These are phyloP conservation scores for Aspergillus biplanus DNA, from an alignment of 495 filamentous ascomycete species.

Conservation along the genomic window DNA sequence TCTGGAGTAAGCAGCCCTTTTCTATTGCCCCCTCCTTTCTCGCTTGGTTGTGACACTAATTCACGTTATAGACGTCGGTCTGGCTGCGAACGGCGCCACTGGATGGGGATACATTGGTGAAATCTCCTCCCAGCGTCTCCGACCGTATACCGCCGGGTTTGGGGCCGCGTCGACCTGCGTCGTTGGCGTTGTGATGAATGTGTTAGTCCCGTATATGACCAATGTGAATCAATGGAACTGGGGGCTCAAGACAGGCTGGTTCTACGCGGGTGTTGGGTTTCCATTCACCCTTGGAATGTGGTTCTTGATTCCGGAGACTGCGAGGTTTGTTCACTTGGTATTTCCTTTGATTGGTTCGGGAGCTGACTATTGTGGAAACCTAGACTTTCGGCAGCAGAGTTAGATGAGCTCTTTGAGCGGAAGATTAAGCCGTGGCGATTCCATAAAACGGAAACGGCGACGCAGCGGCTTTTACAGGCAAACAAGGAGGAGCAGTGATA, in stretches of 20 bases:
- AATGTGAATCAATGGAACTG: constrained; percentile 20
- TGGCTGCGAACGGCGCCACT: constrained; percentile 18
- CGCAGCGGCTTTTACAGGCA: constrained; percentile 6
- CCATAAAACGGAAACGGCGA: constrained; percentile 19
- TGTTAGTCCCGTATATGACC: constrained; percentile 19
- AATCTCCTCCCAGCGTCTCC: constrained; percentile 19
- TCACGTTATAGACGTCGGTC: constrained; percentile 10
- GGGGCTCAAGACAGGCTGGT: constrained; percentile 22
- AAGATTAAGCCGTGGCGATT: constrained; percentile 19
- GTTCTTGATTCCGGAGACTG: constrained; percentile 20
- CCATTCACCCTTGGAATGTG: constrained; percentile 20
- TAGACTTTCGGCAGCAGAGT: constrained; percentile 14
- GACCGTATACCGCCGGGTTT: constrained; percentile 18
- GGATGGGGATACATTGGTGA: constrained; percentile 20
- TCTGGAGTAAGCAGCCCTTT: constrained; percentile 12
- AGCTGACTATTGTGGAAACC: background rate
- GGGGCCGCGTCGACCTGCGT: constrained; percentile 14
- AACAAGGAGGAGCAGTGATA: background rate
- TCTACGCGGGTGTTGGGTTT: constrained; percentile 13
- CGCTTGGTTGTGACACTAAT: background rate
- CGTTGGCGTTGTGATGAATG: constrained; percentile 17
- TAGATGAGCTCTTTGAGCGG: constrained; percentile 19
- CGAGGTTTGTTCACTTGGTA: background rate
- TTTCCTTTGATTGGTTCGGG: background rate
- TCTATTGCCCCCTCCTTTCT: background rate